phyloP scores from a whole-genome alignment of 2,329 filamentous ascomycete species.

The Fusarium hostae region DNA sequence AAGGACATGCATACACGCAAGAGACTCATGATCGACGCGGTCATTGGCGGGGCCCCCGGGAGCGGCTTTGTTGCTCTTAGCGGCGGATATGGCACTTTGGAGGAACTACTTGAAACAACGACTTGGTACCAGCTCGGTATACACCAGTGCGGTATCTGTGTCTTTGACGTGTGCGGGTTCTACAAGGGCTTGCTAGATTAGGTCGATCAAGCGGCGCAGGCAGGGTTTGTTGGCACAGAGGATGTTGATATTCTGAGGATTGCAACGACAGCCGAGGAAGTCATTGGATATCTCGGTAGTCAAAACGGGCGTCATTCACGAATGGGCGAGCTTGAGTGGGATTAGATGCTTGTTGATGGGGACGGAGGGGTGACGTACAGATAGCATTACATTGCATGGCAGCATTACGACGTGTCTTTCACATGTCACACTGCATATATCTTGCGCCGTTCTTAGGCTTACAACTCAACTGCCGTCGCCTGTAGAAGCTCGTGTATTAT shows the following conservation, averaged over 20 bases:
- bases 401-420: not conserved
- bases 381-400: not conserved
- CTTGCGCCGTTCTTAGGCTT: too few relatives aligned
- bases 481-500: too few relatives aligned
- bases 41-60: not conserved
- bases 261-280: not conserved
- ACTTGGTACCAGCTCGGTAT: not conserved
- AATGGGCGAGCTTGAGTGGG: not conserved
- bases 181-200: not conserved
- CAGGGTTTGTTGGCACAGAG: not conserved
- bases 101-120: not conserved
- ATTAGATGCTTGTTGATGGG: not conserved
- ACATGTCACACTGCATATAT: not conserved
- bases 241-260: not conserved
- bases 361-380: not conserved
- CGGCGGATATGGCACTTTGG: not conserved
- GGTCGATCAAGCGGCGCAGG: not conserved
- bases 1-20: not conserved
- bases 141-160: not conserved
- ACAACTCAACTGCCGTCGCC: too few relatives aligned
- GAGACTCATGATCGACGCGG: not conserved
- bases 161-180: not conserved
- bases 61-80: not conserved
- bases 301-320: not conserved
- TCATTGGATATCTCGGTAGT: not conserved